A percentile compares a stretch with the other conserved stretches of the same genome.
phyloP scores from a whole-genome alignment of 768 basidiomycete species.

The Holtermannia corniformis region DNA sequence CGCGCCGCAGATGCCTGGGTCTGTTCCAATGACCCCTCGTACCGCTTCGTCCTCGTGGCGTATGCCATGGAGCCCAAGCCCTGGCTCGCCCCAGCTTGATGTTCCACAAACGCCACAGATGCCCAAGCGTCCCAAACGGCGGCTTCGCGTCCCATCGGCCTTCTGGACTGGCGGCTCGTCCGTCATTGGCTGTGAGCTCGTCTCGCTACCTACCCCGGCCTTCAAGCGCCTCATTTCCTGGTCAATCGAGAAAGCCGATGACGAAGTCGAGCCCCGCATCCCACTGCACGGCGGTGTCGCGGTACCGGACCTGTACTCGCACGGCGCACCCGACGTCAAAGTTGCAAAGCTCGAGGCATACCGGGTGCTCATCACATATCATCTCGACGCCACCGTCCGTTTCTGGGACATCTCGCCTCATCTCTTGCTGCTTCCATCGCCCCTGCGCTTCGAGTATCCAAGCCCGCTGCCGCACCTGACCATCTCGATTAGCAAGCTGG shows the following conservation, averaged over 20 bases:
- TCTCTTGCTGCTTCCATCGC: constrained; percentile 49
- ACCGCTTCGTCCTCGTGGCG: constrained; percentile 20
- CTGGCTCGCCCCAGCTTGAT: constrained; percentile 3
- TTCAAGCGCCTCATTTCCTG: constrained; percentile 42
- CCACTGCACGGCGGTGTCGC: constrained; percentile 35
- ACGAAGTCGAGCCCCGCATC: constrained; percentile 45
- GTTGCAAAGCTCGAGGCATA: constrained; percentile 46
- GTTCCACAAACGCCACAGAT: constrained; percentile 12
- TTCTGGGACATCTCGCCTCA: constrained; percentile 70
- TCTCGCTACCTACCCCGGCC: constrained; percentile 42
- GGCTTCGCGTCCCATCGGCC: constrained; percentile 31
- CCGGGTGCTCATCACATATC: constrained; percentile 57
- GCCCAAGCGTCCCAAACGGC: constrained; percentile 3
- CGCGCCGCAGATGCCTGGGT: constrained; percentile 19
- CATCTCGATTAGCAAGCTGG: constrained; percentile 51
- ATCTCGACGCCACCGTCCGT: constrained; percentile 56
- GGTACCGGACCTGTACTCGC: constrained; percentile 28
- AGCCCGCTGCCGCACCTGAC: constrained; percentile 54
- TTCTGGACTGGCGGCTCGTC: constrained; percentile 36
- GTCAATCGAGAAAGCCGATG: constrained; percentile 50
- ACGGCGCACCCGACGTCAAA: constrained; percentile 38
- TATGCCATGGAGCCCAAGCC: constrained; percentile 26
- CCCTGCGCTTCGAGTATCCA: constrained; percentile 58
- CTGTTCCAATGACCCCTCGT: constrained; percentile 6
- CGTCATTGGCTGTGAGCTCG: constrained; percentile 34